A percentile compares a stretch with the other conserved stretches of the same genome.
Conservation (phyloP, 2,329 filamentous ascomycete species). For the Truncatella angustata region DNA sequence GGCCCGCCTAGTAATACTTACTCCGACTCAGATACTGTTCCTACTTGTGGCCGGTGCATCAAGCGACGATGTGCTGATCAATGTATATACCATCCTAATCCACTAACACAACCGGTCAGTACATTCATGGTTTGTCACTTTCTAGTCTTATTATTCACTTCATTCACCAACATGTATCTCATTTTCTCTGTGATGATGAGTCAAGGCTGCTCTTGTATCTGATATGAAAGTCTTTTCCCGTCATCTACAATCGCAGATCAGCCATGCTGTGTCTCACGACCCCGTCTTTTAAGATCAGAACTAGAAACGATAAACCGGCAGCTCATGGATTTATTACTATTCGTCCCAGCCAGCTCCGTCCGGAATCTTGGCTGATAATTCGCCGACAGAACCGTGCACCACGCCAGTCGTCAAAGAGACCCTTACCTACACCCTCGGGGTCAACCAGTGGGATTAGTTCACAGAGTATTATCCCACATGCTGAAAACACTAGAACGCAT, state of each 20-base stretch:
- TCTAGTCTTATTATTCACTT: neutral
- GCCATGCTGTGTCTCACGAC: neutral
- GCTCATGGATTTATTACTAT: neutral
- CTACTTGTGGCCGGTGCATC: constrained; percentile 7
- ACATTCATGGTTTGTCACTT: neutral
- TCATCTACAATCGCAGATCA: neutral
- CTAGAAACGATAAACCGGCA: neutral
- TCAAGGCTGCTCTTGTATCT: no score
- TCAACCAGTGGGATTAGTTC: neutral
- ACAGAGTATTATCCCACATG: neutral
- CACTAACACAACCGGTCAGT: constrained; percentile 8
- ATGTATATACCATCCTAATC: constrained; percentile 8
- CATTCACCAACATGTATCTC: neutral
- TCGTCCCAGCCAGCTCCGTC: neutral
- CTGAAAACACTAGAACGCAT: neutral
- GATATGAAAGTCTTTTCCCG: no score
- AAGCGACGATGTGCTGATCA: constrained; percentile 6
- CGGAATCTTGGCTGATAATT: neutral
- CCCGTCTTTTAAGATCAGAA: neutral
- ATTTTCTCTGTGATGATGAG: no score
- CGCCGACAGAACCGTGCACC: constrained; percentile 1
- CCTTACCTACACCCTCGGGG: neutral
- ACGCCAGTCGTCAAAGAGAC: neutral
- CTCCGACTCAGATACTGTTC: constrained; percentile 9
- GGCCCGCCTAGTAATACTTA: neutral